Evolutionary conservation across 768 basidiomycete species (phyloP), one percentile per base, ranked within the genome.

Genomic region (Amanita inopinata): DNA sequence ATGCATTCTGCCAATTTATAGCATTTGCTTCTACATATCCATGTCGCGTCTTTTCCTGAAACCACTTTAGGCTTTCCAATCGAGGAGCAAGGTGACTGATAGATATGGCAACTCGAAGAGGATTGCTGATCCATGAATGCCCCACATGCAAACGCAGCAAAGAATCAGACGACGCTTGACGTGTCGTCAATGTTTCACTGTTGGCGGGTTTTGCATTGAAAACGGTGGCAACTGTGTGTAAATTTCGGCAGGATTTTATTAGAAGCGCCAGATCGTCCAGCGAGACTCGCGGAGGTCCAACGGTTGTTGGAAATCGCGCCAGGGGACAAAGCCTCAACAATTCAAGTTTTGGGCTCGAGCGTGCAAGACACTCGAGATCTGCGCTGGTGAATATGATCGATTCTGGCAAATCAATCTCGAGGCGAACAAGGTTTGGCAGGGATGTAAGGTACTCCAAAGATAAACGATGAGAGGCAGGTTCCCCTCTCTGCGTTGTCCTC

Each of bases 341-440:
- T 58, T 87, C 82, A 45, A 88, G 63, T 50, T 70, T 76, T 2
- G 85, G 83, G 46, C 77, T 82, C 22, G 75, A 73, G 33, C 64
- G 64, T 11, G 80, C 75, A 4, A 86, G 54, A 47, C 65, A 68
- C 40, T 63, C 63, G 47, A 87, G 56, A 58, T 88, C 85, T 38
- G 65, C 58, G 19, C 76, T 68, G 40, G 69, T 64, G 61, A 87
- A 80, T 44, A 83, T 61, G 40, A 76, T 67, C 3, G 83, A 85
- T 55, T 86, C 83, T 9, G 85, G 82, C 45, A 88, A 78, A 56
- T 88, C 85, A 43, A 87, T 70, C 27, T 84, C 83, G 34, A 88
- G 65, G n/a, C 77, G 74, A 22, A 63, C 53, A 43, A 88, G 67
- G 31, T 57, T 59, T 17, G 74, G 72, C 22, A 88, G 66, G 31